Evolutionary conservation across 441 rosid genomes (phyloP), one percentile per base, ranked within the genome.

Genomic region (Syzygium syzygioides): DNA sequence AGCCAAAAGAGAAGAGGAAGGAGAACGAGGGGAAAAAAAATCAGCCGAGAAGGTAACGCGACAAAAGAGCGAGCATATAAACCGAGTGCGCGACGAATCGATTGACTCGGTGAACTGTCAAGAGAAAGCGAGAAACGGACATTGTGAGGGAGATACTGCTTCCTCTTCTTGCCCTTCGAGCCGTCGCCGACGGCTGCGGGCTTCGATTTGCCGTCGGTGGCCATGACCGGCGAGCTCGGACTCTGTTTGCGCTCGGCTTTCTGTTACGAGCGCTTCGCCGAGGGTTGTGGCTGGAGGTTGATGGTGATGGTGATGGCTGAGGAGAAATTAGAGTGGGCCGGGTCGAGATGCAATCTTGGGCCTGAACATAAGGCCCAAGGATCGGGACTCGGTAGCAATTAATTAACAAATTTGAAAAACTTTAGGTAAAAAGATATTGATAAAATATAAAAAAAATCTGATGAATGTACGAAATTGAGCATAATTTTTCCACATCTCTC

Each of bases 101-200:
- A 85, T 59, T 5, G 60, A 37, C 66, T 14, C 64, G 17, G 28
- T 55, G 30, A 15, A 26, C 48, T 34, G 50, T 25, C 57, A 26
- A 85, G 18, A 37, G 87, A 85, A 28, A 50, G 7, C 28, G 86
- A 53, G 55, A 32, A 32, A 66, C 30, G n/a, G 79, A 96, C 98
- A 86, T 96, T 95, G 80, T 96, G 90, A 34, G 98, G 99, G 79
- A 91, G 97, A 85, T 91, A 96, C 34, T 95, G 98, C 93, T 93
- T 97, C 87, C 98, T 91, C 95, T 94, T 97, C 94, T 94, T 95
- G 90, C 93, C 89, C 88, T 91, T 93, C 91, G 91, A 89, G 86
- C 57, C 41, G 37, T 84, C 56, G 87, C 68, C 88, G 85, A 64
- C 14, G 85, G 60, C 59, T 9, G 25, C n/a, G 32, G 90, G 23